phyloP scores from a whole-genome alignment of 2,329 filamentous ascomycete genomes.

The Aspergillus candidus region DNA sequence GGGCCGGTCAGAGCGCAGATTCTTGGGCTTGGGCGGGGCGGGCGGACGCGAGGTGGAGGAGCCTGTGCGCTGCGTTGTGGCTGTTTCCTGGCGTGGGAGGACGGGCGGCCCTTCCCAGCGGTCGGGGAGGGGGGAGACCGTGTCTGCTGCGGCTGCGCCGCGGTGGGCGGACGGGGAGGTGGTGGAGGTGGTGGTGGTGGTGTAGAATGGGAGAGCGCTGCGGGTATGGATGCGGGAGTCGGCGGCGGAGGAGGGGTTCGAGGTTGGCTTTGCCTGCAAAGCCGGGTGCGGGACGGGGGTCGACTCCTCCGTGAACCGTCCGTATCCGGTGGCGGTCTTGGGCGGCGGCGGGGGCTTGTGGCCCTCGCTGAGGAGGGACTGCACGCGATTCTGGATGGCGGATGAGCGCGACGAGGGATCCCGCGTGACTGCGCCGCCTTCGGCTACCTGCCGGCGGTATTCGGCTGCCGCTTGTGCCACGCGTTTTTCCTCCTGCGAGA shows the following conservation, averaged over 20 bases:
- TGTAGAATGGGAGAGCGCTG: slow-evolving; percentile 16
- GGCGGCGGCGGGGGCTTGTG: slow-evolving; percentile 52
- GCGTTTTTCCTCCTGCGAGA: slow-evolving; percentile 82
- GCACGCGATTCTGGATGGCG: slow-evolving; percentile 88
- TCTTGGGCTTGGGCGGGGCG: slow-evolving; percentile 57
- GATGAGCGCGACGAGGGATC: slow-evolving; percentile 56
- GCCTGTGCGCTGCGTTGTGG: slow-evolving; percentile 23
- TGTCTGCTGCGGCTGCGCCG: slow-evolving; percentile 7
- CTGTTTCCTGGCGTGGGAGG: slow-evolving; percentile 14
- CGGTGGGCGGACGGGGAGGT: too few relatives aligned
- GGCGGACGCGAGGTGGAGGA: slow-evolving; percentile 38
- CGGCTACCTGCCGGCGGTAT: slow-evolving; percentile 69
- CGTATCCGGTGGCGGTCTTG: slow-evolving; percentile 83
- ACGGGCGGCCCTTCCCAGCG: slow-evolving; percentile 12
- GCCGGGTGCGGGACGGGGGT: slow-evolving; percentile 14
- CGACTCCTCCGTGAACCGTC: slow-evolving; percentile 64
- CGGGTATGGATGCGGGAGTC: slow-evolving; percentile 19
- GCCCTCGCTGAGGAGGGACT: slow-evolving; percentile 73
- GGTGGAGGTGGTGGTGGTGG: not conserved
- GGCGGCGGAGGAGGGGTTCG: slow-evolving; percentile 13
- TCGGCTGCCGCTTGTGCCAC: slow-evolving; percentile 85
- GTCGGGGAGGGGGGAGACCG: slow-evolving; percentile 8
- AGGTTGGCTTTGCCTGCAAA: slow-evolving; percentile 36
- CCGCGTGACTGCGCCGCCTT: slow-evolving; percentile 50
- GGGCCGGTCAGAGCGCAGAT: slow-evolving; percentile 35